Evolutionary conservation across 208 protist species (phyloP), one percentile per base, ranked within the genome.

Genomic region (Leishmania turanica): DNA sequence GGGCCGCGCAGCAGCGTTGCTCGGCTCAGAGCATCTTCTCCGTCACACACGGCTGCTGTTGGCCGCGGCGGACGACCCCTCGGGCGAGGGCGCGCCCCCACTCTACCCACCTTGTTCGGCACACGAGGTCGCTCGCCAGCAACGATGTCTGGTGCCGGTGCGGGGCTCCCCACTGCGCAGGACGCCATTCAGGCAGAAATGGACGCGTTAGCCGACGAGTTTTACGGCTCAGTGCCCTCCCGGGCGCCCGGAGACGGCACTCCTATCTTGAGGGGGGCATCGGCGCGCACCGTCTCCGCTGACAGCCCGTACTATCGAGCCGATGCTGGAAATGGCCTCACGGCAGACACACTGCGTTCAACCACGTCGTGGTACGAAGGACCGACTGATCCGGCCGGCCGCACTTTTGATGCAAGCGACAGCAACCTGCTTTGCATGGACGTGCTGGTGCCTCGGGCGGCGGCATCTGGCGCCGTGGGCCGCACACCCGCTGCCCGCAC

Each of bases 401-500:
- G 82, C 47, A 71, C 73, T 24, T 96, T 96, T 80, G 87, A 97
- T 69, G 93, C 92, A n/a, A 93, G 89, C 70, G 92, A 96, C 79
- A 87, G 88, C 72, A 96, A 96, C 75, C 78, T 98, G 68, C 88
- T 98, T 19, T 98, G 95, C 87, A 96, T 97, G 93, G 95, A 96
- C 78, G 95, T 96, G 40, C n/a, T 79, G 31, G 54, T 77, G 53
- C 64, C 79, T 4, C n/a, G 56, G 0, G 40, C 75, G 31, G 53
- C 37, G 11, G 37, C 54, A 3, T 49, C 37, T 72, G 78, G 80
- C 1, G 7, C 51, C n/a, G 2, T 58, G 19, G 49, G n/a, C 27
- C 45, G 71, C 27, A 74, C 37, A 40, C 54, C 31, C 45, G 34
- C 53, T 17, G 21, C 40, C 42, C 74, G 56, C 21, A 31, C 42